Percentiles rank a stretch among this genome's conserved stretches.
Conservation (phyloP, 179 eudicot species). For the Silene noctiflora region DNA sequence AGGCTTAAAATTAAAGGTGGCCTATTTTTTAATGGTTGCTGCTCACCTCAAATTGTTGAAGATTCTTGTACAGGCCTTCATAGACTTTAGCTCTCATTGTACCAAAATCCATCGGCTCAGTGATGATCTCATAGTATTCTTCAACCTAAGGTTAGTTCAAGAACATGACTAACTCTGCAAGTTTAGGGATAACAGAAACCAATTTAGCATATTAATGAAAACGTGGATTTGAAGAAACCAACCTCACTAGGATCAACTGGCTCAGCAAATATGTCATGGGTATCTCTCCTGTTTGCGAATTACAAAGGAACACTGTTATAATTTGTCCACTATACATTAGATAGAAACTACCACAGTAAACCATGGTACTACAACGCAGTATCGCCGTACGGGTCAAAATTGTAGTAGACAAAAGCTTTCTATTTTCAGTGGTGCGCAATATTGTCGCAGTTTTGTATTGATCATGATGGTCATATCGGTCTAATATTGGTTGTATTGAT, state of each 20-base stretch:
- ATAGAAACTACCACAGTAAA: too few species aligned
- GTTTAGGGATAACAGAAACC: not conserved
- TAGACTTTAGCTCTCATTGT: constrained; percentile 94
- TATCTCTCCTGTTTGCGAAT: constrained; percentile 50
- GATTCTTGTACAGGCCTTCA: constrained; percentile 67
- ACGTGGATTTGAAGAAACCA: constrained; percentile 2
- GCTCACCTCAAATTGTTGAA: constrained; percentile 72
- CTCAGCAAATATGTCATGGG: constrained; percentile 71
- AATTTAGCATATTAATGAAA: not conserved
- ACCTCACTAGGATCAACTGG: constrained; percentile 90
- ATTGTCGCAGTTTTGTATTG: too few species aligned
- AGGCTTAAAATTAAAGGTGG: too few species aligned
- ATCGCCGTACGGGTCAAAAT: too few species aligned
- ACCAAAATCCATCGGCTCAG: constrained; percentile 93
- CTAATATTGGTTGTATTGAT: too few species aligned
- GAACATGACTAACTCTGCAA: not conserved
- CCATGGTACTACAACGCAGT: too few species aligned
- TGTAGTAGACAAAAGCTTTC: too few species aligned
- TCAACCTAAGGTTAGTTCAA: constrained; percentile 44
- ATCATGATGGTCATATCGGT: too few species aligned
- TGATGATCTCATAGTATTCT: constrained; percentile 69
- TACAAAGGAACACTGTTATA: not conserved
- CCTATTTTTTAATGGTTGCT: not conserved
- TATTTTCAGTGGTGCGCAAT: too few species aligned
- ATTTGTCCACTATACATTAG: not conserved